These are phyloP conservation scores for Pontederia crassipes DNA, from an alignment of 176 grass and related monocot genomes.

Conservation along the genomic window DNA sequence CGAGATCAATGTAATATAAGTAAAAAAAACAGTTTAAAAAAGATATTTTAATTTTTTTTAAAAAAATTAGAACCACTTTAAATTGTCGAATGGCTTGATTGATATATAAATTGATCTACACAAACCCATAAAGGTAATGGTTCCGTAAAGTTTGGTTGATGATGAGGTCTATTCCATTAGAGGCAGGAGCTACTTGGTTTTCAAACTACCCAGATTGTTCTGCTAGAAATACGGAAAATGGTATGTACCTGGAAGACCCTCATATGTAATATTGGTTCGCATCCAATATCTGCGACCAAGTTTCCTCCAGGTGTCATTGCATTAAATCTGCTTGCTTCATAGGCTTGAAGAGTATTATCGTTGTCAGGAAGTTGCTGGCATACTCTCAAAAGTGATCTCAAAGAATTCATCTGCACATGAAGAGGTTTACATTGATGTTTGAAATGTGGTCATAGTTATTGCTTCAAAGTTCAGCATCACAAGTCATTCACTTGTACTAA, in stretches of 20 bases:
- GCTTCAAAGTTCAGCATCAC: conserved; percentile 4
- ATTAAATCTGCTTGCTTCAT: conserved; percentile 67
- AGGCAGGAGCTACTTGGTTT: neutral
- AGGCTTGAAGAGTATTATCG: conserved; percentile 38
- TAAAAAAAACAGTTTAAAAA: neutral
- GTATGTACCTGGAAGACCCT: conserved; percentile 81
- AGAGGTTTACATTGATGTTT: conserved; percentile 8
- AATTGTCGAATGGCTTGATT: neutral
- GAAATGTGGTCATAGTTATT: neutral
- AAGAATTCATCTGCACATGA: conserved; percentile 81
- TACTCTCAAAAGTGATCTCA: conserved; percentile 53
- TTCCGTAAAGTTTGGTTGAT: neutral
- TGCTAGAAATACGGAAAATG: conserved; percentile 15
- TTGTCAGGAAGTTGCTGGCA: conserved; percentile 75
- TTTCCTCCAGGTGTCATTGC: conserved; percentile 71
- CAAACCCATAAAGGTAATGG: too few relatives aligned
- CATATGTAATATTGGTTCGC: conserved; percentile 98
- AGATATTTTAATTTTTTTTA: neutral
- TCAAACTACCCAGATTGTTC: conserved; percentile 10
- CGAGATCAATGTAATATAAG: neutral
- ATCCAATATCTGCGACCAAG: conserved; percentile 78
- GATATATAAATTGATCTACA: too few relatives aligned
- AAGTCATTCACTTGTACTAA: too few relatives aligned
- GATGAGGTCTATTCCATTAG: neutral
- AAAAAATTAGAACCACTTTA: neutral